Base-by-base conservation (phyloP, 2,329 filamentous ascomycete genomes). In the Calonectria hongkongensis region DNA sequence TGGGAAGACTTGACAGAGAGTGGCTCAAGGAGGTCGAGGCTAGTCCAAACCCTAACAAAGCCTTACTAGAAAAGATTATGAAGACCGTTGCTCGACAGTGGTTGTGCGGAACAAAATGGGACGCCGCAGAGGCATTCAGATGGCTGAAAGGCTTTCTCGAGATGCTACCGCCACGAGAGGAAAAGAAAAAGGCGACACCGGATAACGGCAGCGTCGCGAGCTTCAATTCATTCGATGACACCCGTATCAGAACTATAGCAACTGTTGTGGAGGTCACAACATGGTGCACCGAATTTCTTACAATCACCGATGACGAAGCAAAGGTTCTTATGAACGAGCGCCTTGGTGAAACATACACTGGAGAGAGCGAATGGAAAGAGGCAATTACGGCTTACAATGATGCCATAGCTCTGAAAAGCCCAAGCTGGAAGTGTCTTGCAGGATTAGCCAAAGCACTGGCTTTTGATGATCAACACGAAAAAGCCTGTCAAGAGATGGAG, bases 11-110 rank as follows among this genome's bases (percentile, higher is more conserved):
- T 16, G 54, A 58, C 15, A 33, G 54, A 9, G 54, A 58, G 33
- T 58, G 54, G 54, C 54, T 58, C 54, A 58, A 58, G 18, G 54
- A 58, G 21, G 33, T 58, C 15, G 54, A 58, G 12, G 54, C 54
- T 10, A 27, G 12, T n/a, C 4, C 13, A 12, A 58, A 58, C 36
- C 54, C 54, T 25, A 58, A 58, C 13, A 36, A 21, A 39, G 54
- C 54, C 13, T n/a, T 58, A 1, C 33, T 58, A 4, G 54, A 58
- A 9, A 58, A 58, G 33, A 58, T 58, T 27, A 58, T 58, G 54
- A 58, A 6, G 18, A 58, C 33, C 2, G 33, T 58, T 9, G 54
- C 54, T 5, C 28, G 18, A 10, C 30, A 58, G 10, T 58, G 54
- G 54, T 8, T 58, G 12, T 58, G 54, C 33, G 54, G 39, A 39